phyloP scores from a whole-genome alignment of 2,329 filamentous ascomycete species.

The Bipolaris cookei region DNA sequence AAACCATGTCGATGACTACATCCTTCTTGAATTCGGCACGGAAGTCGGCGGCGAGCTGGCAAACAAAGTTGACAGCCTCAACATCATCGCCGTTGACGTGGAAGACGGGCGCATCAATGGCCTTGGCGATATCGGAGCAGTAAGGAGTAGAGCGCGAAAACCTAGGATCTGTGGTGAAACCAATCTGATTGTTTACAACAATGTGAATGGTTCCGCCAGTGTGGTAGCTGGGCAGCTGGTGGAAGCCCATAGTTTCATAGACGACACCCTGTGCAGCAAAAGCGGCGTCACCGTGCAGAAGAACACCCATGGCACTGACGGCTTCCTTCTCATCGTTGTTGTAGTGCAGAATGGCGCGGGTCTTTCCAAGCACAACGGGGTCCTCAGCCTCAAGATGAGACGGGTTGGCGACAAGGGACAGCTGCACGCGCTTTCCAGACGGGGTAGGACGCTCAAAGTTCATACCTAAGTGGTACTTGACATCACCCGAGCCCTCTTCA shows the following conservation, averaged over 20 bases:
- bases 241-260: constrained; percentile 98
- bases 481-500: constrained; percentile 96
- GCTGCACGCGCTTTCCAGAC: constrained; percentile 98
- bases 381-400: constrained; percentile 98
- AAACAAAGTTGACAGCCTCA: constrained; percentile 97
- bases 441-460: constrained; percentile 99
- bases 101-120: constrained; percentile 97
- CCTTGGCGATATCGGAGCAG: constrained; percentile 99
- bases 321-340: constrained; percentile 94
- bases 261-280: constrained; percentile 97
- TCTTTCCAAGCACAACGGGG: constrained; percentile 96
- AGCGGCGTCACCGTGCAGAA: constrained; percentile 96
- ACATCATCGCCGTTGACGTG: constrained; percentile 99
- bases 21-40: constrained; percentile 98
- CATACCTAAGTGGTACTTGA: constrained; percentile 99
- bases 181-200: constrained; percentile 99
- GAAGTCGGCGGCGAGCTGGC: constrained; percentile 96
- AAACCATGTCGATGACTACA: constrained; percentile 96
- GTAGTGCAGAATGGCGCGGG: constrained; percentile 97
- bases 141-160: constrained; percentile 97
- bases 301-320: constrained; percentile 88
- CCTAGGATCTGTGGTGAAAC: constrained; percentile 97
- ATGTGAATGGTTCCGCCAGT: constrained; percentile 97
- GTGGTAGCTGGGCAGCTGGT: constrained; percentile 92
- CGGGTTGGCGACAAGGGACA: constrained; percentile 96